Base-by-base conservation (phyloP, 2,329 filamentous ascomycete species). In the Pseudogymnoascus sp. region DNA sequence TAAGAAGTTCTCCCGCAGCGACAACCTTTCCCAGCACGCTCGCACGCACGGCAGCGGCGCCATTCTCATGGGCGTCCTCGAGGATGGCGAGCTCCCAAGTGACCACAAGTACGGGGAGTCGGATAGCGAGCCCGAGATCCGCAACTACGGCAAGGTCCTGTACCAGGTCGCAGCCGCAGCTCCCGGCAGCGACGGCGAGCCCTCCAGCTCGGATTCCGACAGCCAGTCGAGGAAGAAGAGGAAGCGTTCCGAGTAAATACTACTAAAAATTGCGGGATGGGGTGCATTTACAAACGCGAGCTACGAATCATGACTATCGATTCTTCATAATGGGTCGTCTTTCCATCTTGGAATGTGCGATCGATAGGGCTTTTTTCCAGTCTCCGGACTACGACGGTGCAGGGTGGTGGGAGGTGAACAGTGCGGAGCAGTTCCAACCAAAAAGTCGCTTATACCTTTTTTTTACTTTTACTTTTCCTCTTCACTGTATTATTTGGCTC, bases 1-100 rank as follows among this genome's bases (percentile, higher is more conserved):
- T 70, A 99, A 99, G 88, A 97, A 96, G 81, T 99, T 97, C 80
- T 97, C 93, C 19, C 89, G 94, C 71, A 96, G 91, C 70, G 94
- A 99, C 78, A 99, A 99, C 81, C 84, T 99, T 14, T 90, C 92
- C 23, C 94, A 99, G 78, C 94, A 99, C 74, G 88, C 94, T 67
- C 87, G 94, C 66, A 99, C 94, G 4, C 94, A 99, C 72, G 92
- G 92, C 63, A 89, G 87, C 64, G 91, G 92, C 65, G 90, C 92
- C 65, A 90, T 97, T 68, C 87, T 95, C 71, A 93, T 97, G 88
- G 90, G 91, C 71, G 83, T 97, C 59, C 81, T 95, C 59, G 90
- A 93, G 67, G 83, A 88, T 62, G 82, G 83, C 45, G 88, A 91
- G 77, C 67, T 75, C 70, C 63, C 75, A 75, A 62, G 74, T 77